A percentile compares a stretch with the other conserved stretches of the same genome.
Evolutionary conservation across 129 eudicot species (phyloP).

Genomic region (Arctium lappa): DNA sequence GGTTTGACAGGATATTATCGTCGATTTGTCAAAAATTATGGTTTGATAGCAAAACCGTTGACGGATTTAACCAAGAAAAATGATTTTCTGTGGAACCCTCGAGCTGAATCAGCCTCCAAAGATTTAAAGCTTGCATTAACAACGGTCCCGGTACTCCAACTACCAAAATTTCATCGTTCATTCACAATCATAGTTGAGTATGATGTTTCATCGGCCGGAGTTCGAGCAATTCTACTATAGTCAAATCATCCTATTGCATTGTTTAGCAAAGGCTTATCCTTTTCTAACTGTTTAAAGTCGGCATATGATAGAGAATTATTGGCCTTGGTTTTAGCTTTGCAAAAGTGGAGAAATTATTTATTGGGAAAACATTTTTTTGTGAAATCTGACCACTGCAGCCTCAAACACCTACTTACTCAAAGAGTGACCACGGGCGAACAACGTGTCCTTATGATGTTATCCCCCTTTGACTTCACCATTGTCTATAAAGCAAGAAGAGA

Average conservation of each 20-base stretch:
- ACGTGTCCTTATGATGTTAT: neutral
- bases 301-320: neutral
- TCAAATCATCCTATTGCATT: neutral
- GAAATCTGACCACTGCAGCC: neutral
- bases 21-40: neutral
- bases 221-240: neutral
- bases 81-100: neutral
- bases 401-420: neutral
- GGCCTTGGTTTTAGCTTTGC: neutral
- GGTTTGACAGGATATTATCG: neutral
- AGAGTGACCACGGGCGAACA: neutral
- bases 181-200: neutral
- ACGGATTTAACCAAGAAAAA: neutral
- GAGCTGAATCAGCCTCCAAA: too few species aligned
- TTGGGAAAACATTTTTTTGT: neutral
- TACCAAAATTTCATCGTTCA: too few species aligned
- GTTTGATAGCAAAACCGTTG: too few species aligned
- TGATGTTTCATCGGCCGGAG: neutral
- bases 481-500: neutral
- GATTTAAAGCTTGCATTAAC: too few species aligned
- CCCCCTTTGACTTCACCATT: neutral
- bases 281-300: neutral
- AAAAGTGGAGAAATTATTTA: conserved; percentile 2
- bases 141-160: too few species aligned
- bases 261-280: neutral